These are phyloP conservation scores for Paramecium sonneborni DNA, from an alignment of 73 alveolate species.

Conservation along the genomic window DNA sequence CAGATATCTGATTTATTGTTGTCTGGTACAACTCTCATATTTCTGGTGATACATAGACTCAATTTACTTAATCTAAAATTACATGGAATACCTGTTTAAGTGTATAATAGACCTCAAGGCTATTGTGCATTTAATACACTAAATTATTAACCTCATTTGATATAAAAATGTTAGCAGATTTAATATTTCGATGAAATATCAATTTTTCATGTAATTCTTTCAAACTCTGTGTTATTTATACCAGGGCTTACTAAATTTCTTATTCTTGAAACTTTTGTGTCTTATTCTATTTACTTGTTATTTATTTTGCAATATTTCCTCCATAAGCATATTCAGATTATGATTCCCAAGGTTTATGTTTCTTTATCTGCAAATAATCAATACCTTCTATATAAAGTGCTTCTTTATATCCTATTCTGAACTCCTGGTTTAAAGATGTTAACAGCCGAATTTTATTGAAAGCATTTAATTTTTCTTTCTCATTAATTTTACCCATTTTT, in stretches of 20 bases:
- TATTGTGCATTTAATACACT: constrained; percentile 88
- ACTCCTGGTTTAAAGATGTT: constrained; percentile 73
- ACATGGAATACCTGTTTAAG: constrained; percentile 94
- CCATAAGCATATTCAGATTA: constrained; percentile 93
- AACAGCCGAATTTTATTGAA: constrained; percentile 79
- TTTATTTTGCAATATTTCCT: constrained; percentile 82
- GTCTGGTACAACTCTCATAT: constrained; percentile 90
- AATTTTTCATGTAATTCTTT: constrained; percentile 83
- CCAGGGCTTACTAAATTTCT: constrained; percentile 84
- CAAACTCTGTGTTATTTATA: constrained; percentile 83
- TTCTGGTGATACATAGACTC: constrained; percentile 89
- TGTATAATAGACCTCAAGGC: constrained; percentile 87
- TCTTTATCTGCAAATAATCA: constrained; percentile 41
- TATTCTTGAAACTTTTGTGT: constrained; percentile 77
- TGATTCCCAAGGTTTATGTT: constrained; percentile 77
- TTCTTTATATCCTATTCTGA: constrained; percentile 83
- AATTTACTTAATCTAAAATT: not conserved
- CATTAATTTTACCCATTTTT: constrained; percentile 73
- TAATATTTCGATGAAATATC: constrained; percentile 88
- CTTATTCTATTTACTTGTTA: constrained; percentile 72
- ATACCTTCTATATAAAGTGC: constrained; percentile 76
- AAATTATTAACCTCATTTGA: constrained; percentile 79
- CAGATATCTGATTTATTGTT: constrained; percentile 89
- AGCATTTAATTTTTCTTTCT: constrained; percentile 75
- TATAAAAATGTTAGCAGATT: constrained; percentile 89